Conservation (phyloP, 2,329 filamentous ascomycete species). For the Penicillium frequentans region DNA sequence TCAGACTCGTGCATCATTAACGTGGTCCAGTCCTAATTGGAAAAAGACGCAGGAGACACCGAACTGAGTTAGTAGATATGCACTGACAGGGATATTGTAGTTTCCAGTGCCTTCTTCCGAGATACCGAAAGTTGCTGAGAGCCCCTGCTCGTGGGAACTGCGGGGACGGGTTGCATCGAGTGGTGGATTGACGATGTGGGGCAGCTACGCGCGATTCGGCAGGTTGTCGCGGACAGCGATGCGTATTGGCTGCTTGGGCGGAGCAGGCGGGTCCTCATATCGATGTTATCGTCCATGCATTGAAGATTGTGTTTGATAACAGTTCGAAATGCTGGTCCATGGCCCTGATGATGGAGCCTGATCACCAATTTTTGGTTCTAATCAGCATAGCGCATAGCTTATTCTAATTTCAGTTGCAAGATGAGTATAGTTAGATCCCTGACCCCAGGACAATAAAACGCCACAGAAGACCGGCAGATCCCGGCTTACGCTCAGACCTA, state of each 20-base stretch:
- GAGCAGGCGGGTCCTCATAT: constrained; percentile 3
- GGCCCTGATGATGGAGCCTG: neutral
- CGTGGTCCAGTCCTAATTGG: neutral
- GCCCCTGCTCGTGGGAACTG: constrained; percentile 1
- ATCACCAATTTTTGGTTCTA: neutral
- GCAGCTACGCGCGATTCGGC: constrained; percentile 15
- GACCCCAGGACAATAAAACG: neutral
- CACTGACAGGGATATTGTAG: neutral
- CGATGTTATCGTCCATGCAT: constrained; percentile 1
- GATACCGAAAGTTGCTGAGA: neutral
- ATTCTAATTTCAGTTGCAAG: neutral
- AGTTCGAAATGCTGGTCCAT: neutral
- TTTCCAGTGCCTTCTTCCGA: neutral
- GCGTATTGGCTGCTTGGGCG: constrained; percentile 2
- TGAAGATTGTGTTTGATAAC: neutral
- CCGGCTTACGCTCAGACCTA: neutral
- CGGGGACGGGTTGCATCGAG: constrained; percentile 7
- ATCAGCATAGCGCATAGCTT: neutral
- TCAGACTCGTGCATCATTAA: neutral
- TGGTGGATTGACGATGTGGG: constrained; percentile 5
- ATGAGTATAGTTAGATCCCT: neutral
- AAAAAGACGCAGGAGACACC: neutral
- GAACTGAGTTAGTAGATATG: neutral
- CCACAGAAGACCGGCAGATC: neutral
- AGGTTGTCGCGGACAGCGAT: constrained; percentile 16